Conservation (phyloP, 2,329 filamentous ascomycete species). For the Aquanectria penicillioides region DNA sequence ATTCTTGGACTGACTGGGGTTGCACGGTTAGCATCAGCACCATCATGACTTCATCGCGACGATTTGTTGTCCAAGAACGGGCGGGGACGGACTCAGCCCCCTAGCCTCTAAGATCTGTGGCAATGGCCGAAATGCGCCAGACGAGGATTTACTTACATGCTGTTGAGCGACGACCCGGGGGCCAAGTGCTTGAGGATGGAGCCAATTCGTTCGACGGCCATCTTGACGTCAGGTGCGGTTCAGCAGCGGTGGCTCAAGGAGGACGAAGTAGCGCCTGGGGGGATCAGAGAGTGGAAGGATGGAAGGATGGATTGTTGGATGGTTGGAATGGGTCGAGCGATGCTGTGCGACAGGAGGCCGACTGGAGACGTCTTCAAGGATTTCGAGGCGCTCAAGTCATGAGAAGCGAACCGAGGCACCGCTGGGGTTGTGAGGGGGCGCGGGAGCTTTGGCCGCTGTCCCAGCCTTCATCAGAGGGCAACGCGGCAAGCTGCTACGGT, state of each 20-base stretch:
- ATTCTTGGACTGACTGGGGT: conserved; percentile 83
- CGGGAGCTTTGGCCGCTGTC: conserved; percentile 5
- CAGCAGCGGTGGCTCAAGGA: background rate
- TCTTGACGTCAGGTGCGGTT: conserved; percentile 52
- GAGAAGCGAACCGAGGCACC: conserved; percentile 33
- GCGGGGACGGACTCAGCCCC: too few species aligned
- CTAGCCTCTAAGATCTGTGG: background rate
- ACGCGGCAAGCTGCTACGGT: conserved; percentile 34
- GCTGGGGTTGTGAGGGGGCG: conserved; percentile 26
- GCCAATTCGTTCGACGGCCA: conserved; percentile 87
- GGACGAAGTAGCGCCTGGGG: background rate
- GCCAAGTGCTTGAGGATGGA: conserved; percentile 89
- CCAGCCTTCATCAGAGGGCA: conserved; percentile 20
- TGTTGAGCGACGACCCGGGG: conserved; percentile 75
- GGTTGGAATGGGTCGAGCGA: conserved; percentile 2
- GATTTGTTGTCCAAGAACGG: too few species aligned
- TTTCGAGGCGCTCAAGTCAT: conserved; percentile 24
- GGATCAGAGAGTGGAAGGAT: background rate
- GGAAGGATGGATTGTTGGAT: conserved; percentile 7
- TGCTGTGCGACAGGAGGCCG: background rate
- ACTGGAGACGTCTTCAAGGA: too few species aligned
- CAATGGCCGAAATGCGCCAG: background rate
- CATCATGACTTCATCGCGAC: too few species aligned
- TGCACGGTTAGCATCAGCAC: conserved; percentile 4
- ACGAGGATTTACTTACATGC: conserved; percentile 71